These are phyloP conservation scores for Penicillium cosmopolitanum DNA, from an alignment of 495 filamentous ascomycete genomes.

Conservation along the genomic window DNA sequence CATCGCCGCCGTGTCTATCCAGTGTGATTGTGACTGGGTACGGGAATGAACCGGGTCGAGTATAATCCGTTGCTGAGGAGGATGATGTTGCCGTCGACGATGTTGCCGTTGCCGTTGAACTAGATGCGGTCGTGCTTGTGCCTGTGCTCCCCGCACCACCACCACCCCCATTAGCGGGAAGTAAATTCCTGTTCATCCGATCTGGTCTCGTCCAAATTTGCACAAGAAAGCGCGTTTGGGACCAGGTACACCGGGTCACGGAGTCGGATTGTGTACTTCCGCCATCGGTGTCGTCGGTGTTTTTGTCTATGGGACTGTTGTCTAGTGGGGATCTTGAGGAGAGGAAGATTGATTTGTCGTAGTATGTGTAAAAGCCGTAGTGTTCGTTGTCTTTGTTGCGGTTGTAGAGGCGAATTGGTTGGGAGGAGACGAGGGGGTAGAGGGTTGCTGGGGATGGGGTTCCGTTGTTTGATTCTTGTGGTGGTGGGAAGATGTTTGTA, in stretches of 20 bases:
- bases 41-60: conserved; percentile 75
- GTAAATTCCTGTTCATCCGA: conserved; percentile 46
- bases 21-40: conserved; percentile 81
- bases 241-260: conserved; percentile 75
- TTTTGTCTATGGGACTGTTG: conserved; percentile 30
- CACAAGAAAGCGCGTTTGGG: conserved; percentile 82
- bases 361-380: conserved; percentile 94
- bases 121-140: conserved; percentile 15
- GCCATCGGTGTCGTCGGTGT: conserved; percentile 63
- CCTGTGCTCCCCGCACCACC: conserved; percentile 11
- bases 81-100: conserved; percentile 27
- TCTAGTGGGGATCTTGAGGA: conserved; percentile 52
- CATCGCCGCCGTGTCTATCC: conserved; percentile 77
- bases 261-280: conserved; percentile 64
- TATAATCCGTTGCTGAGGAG: conserved; percentile 57
- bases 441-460: conserved; percentile 73
- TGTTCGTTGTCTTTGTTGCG: conserved; percentile 78
- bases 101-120: conserved; percentile 27
- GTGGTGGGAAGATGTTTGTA: conserved; percentile 59
- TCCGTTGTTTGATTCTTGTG: conserved; percentile 64
- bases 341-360: conserved; percentile 83
- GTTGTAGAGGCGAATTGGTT: conserved; percentile 86
- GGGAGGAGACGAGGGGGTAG: conserved; percentile 65
- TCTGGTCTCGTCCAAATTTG: conserved; percentile 78
- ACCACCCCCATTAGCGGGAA: conserved; percentile 31